Evolutionary conservation across 768 basidiomycete species (phyloP).

Genomic region (Trametes maxima): DNA sequence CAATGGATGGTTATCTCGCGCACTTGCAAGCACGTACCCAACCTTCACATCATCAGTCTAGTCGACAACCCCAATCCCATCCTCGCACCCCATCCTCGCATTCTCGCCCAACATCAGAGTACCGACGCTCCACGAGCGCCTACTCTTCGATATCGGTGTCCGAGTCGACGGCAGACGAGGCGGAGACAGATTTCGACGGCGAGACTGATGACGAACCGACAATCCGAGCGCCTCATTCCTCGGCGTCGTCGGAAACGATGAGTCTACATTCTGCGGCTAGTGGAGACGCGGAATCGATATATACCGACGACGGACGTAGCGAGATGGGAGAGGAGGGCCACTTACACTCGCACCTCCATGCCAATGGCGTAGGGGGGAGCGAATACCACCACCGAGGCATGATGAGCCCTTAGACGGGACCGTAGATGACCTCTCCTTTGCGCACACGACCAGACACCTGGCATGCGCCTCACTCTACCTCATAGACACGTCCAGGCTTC

Average conservation of each 20-base stretch:
- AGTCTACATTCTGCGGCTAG: constrained; percentile 35
- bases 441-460: not conserved
- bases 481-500: constrained; percentile 16
- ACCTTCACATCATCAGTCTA: constrained; percentile 3
- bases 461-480: not conserved
- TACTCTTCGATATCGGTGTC: constrained; percentile 25
- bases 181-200: constrained; percentile 53
- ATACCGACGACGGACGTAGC: constrained; percentile 33
- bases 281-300: constrained; percentile 35
- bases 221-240: constrained; percentile 56
- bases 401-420: constrained; percentile 16
- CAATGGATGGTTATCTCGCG: constrained; percentile 55
- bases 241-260: constrained; percentile 40
- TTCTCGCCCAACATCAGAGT: constrained; percentile 20
- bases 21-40: constrained; percentile 29
- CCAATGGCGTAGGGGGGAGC: constrained; percentile 7
- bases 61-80: constrained; percentile 2
- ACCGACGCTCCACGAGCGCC: constrained; percentile 23
- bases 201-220: constrained; percentile 84
- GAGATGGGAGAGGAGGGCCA: constrained; percentile 14
- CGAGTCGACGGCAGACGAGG: constrained; percentile 37
- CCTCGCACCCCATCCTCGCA: constrained; percentile 23
- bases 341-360: not conserved
- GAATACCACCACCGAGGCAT: constrained; percentile 13
- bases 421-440: not conserved